A percentile compares a stretch with the other conserved stretches of the same genome.
Conservation (phyloP, 2,329 filamentous ascomycete species). For the Chaetothyriales sp. region DNA sequence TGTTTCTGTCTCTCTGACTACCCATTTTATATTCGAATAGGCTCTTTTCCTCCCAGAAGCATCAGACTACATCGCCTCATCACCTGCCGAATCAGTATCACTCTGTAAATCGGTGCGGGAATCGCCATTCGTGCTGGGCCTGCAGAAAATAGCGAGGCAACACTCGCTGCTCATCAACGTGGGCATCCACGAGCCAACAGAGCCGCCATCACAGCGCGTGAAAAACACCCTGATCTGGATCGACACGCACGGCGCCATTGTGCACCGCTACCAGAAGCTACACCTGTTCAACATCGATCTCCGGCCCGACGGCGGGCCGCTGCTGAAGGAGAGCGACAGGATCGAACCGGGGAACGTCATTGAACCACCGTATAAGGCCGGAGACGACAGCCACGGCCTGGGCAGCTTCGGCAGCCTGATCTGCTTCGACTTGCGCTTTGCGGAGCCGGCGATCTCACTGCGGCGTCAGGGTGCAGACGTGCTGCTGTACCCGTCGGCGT, state of each 20-base stretch:
- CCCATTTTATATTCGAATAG: slow-evolving; percentile 27
- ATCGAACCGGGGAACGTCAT: slow-evolving; percentile 55
- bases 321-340: slow-evolving; percentile 49
- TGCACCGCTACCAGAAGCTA: slow-evolving; percentile 66
- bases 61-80: slow-evolving; percentile 69
- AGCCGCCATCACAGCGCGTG: slow-evolving; percentile 37
- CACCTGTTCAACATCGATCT: slow-evolving; percentile 72
- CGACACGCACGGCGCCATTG: slow-evolving; percentile 43
- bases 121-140: slow-evolving; percentile 62
- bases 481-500: slow-evolving; percentile 77
- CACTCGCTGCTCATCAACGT: slow-evolving; percentile 63
- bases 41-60: slow-evolving; percentile 88
- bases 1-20: slow-evolving; percentile 7
- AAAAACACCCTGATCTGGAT: slow-evolving; percentile 58
- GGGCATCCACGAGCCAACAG: slow-evolving; percentile 65
- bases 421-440: slow-evolving; percentile 83
- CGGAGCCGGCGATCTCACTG: slow-evolving; percentile 58
- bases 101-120: slow-evolving; percentile 54
- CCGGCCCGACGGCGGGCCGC: slow-evolving; percentile 35
- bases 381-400: slow-evolving; percentile 34
- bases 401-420: slow-evolving; percentile 66
- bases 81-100: slow-evolving; percentile 52
- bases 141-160: slow-evolving; percentile 53
- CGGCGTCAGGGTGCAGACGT: slow-evolving; percentile 56
- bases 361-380: slow-evolving; percentile 45